phyloP scores from a whole-genome alignment of 176 grass and related monocot genomes.

The Dactylis glomerata region DNA sequence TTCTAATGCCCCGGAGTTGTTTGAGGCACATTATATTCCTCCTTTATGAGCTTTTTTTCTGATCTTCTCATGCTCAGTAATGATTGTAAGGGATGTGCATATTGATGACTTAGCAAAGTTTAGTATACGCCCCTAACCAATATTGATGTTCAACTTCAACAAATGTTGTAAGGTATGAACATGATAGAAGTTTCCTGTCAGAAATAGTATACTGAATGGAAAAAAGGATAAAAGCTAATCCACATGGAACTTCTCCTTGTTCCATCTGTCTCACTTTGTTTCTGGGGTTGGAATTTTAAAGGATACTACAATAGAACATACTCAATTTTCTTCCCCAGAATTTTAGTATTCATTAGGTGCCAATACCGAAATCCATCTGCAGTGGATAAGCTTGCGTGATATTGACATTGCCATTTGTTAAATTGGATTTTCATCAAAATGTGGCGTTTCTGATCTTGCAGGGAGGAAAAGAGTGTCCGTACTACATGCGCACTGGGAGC shows the following conservation, averaged over 20 bases:
- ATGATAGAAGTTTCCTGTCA: not conserved
- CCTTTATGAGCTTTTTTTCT: not conserved
- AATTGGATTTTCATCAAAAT: not conserved
- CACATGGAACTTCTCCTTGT: not conserved
- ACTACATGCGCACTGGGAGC: constrained; percentile 92
- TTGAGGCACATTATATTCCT: not conserved
- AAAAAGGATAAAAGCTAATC: not conserved
- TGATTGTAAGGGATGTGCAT: not conserved
- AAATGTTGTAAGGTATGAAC: constrained; percentile 4
- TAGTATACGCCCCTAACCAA: not conserved
- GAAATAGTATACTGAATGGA: not conserved
- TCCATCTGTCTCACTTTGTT: not conserved
- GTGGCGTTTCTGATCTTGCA: constrained; percentile 37
- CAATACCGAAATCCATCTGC: not conserved
- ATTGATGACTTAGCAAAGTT: not conserved
- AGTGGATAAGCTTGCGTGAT: not conserved
- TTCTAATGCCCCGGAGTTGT: not conserved
- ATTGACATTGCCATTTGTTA: not conserved
- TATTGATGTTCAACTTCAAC: not conserved
- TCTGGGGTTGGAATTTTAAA: not conserved
- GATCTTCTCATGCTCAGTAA: not conserved
- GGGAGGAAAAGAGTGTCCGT: constrained; percentile 81
- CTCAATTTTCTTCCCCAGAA: not conserved
- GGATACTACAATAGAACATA: not conserved
- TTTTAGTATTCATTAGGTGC: not conserved